Percentiles rank a stretch among this genome's conserved stretches.
phyloP scores from a whole-genome alignment of 139 green algal species.

The Astrephomene gubernaculifera region DNA sequence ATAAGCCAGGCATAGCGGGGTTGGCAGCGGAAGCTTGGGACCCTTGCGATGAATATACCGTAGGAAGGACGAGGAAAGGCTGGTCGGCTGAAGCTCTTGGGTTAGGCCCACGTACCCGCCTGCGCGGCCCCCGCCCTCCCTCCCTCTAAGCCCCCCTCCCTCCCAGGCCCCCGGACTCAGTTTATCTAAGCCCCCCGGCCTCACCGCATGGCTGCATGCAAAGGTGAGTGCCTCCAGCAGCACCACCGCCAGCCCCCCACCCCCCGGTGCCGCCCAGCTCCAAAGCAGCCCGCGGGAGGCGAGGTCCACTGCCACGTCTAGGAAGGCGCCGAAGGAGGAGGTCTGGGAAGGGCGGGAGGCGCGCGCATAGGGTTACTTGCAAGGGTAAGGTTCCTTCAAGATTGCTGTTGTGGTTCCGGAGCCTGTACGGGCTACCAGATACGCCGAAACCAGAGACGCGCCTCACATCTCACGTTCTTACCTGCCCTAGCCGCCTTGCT shows the following conservation, averaged over 20 bases:
- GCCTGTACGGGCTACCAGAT: neutral
- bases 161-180: neutral
- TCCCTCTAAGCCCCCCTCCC: neutral
- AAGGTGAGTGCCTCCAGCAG: conserved; percentile 65
- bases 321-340: conserved; percentile 65
- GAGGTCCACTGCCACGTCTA: conserved; percentile 70
- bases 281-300: conserved; percentile 58
- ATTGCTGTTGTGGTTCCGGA: neutral
- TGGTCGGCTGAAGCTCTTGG: too few relatives aligned
- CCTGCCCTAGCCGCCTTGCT: conserved; percentile 21
- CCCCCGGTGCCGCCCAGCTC: conserved; percentile 35
- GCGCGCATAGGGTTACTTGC: too few relatives aligned
- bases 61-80: too few relatives aligned
- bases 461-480: neutral
- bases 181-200: too few relatives aligned
- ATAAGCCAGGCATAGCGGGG: too few relatives aligned
- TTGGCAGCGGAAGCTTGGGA: too few relatives aligned
- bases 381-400: neutral
- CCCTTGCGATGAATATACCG: too few relatives aligned
- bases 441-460: neutral
- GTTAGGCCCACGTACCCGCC: too few relatives aligned
- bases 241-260: conserved; percentile 15
- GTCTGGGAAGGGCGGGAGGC: conserved; percentile 14
- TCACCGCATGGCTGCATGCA: conserved; percentile 57
- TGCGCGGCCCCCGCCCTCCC: neutral